phyloP scores from a whole-genome alignment of 805 yeast species.

The Priceomyces carsonii region DNA sequence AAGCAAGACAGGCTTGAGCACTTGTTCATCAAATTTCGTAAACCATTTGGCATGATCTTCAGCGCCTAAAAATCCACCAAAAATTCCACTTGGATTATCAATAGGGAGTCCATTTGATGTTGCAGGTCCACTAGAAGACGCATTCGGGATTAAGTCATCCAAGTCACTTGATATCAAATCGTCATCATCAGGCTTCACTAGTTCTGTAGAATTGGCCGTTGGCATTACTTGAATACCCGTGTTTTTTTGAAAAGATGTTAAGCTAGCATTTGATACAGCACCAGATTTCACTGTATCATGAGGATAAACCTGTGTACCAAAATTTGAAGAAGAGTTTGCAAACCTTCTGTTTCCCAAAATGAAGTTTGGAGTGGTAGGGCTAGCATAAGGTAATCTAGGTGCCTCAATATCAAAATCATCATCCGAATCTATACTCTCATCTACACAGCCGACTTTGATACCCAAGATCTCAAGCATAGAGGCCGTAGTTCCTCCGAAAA shows the following conservation, averaged over 20 bases:
- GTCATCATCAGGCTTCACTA: slow-evolving; percentile 23
- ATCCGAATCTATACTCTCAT: slow-evolving; percentile 72
- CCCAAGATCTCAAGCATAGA: slow-evolving; percentile 95
- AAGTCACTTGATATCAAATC: slow-evolving; percentile 30
- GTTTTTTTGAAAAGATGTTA: slow-evolving; percentile 18
- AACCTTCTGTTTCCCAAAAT: slow-evolving; percentile 19
- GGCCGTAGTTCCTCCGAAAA: slow-evolving; percentile 98
- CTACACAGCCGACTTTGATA: slow-evolving; percentile 87
- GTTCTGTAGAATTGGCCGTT: slow-evolving; percentile 18
- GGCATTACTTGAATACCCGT: neutral
- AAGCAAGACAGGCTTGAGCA: slow-evolving; percentile 85
- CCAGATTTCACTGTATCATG: slow-evolving; percentile 26
- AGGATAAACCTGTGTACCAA: slow-evolving; percentile 12
- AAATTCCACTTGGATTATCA: slow-evolving; percentile 25
- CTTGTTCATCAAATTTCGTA: slow-evolving; percentile 88
- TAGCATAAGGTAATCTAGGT: slow-evolving; percentile 37
- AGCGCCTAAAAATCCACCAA: slow-evolving; percentile 45
- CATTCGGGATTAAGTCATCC: slow-evolving; percentile 28
- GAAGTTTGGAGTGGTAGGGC: slow-evolving; percentile 7
- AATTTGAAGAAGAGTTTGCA: slow-evolving; percentile 10
- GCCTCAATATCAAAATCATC: slow-evolving; percentile 96
- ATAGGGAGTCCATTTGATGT: slow-evolving; percentile 2
- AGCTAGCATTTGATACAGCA: slow-evolving; percentile 29
- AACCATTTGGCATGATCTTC: slow-evolving; percentile 91
- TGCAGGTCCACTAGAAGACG: slow-evolving; percentile 2